Percentiles rank a stretch among this genome's conserved stretches.
Evolutionary conservation across 257 asterid genomes (phyloP).

Genomic region (Rubia yunnanensis): DNA sequence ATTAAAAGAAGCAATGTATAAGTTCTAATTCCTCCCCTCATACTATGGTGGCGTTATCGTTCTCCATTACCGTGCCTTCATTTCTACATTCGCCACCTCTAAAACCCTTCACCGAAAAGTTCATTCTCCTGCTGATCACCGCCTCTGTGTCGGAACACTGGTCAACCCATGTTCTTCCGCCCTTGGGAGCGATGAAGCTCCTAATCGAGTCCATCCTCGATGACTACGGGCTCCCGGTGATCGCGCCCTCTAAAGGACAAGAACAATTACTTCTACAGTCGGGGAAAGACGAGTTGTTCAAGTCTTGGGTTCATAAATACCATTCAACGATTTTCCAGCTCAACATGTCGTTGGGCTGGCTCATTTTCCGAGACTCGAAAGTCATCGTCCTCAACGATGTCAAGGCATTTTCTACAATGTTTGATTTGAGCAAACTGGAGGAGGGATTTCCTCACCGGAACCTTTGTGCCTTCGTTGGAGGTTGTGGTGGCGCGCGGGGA

Average conservation of each 20-base stretch:
- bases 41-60: constrained; percentile 35
- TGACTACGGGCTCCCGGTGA: constrained; percentile 53
- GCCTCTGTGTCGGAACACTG: constrained; percentile 37
- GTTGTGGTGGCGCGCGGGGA: no score
- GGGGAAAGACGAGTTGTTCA: constrained; percentile 67
- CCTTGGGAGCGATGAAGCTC: constrained; percentile 11
- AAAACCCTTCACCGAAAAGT: background rate
- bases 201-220: constrained; percentile 60
- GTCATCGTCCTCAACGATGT: constrained; percentile 80
- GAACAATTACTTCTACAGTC: constrained; percentile 71
- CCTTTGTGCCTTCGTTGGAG: constrained; percentile 65
- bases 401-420: constrained; percentile 61
- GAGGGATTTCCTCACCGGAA: constrained; percentile 77
- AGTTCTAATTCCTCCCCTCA: no score
- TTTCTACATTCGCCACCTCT: constrained; percentile 15
- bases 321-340: constrained; percentile 65
- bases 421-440: constrained; percentile 63
- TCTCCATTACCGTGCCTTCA: constrained; percentile 28
- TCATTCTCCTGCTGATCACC: constrained; percentile 8
- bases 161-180: background rate
- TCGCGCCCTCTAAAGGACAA: constrained; percentile 73
- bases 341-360: constrained; percentile 91
- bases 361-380: constrained; percentile 51
- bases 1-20: no score
- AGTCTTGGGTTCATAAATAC: constrained; percentile 50